A percentile compares a stretch with the other conserved stretches of the same genome.
phyloP scores from a whole-genome alignment of 805 yeast genomes.

The Candida endomychidarum region DNA sequence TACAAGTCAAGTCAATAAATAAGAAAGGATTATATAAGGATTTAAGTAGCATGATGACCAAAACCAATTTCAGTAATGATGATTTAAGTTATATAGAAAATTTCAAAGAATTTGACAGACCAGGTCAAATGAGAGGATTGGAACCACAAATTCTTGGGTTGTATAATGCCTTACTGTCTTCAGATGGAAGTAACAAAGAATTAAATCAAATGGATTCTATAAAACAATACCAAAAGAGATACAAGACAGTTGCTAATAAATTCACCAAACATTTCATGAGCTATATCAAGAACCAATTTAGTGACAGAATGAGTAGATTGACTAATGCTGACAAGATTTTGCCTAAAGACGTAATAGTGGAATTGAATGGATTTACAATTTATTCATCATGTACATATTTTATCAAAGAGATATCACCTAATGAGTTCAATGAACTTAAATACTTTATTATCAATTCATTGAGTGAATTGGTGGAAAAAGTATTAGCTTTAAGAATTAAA shows the following conservation, averaged over 20 bases:
- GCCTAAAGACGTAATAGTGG: constrained; percentile 22
- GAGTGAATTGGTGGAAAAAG: constrained; percentile 27
- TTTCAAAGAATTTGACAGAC: constrained; percentile 50
- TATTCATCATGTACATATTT: constrained; percentile 40
- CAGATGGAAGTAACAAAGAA: constrained; percentile 33
- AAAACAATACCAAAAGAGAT: constrained; percentile 59
- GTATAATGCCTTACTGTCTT: constrained; percentile 57
- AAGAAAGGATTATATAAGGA: constrained; percentile 74
- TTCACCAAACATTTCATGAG: constrained; percentile 49
- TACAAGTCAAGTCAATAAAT: constrained; percentile 81
- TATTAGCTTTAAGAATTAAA: constrained; percentile 24
- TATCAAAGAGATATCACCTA: constrained; percentile 55
- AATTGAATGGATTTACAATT: constrained; percentile 27
- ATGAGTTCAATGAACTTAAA: constrained; percentile 47
- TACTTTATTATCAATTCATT: constrained; percentile 37
- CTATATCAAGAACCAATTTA: constrained; percentile 36
- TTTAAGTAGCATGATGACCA: constrained; percentile 62
- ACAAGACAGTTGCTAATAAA: constrained; percentile 52
- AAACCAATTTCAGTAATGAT: constrained; percentile 63
- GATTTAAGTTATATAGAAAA: constrained; percentile 49
- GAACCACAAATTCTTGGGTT: constrained; percentile 59
- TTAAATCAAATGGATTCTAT: constrained; percentile 71
- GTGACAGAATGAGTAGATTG: constrained; percentile 30
- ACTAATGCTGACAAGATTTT: constrained; percentile 26
- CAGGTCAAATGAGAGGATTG: constrained; percentile 41